These are phyloP conservation scores for Sarcodon sp. DNA, from an alignment of 768 basidiomycete genomes.

Conservation along the genomic window DNA sequence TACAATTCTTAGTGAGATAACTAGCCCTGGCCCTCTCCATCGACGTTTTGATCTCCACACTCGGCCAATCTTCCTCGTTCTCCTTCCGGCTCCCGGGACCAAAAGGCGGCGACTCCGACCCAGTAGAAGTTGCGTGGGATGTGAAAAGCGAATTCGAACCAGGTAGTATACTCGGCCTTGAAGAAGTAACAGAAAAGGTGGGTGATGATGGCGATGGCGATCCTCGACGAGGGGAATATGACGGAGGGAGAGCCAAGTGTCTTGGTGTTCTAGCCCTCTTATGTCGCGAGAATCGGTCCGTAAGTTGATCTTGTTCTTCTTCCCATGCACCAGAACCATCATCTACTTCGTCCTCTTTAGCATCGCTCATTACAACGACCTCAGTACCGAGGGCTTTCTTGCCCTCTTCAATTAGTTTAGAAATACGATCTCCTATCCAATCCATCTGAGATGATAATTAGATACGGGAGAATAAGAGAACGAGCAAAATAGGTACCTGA, in stretches of 20 bases:
- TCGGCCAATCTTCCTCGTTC: slow-evolving; percentile 40
- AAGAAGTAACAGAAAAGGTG: slow-evolving; percentile 19
- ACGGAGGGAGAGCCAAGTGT: slow-evolving; percentile 9
- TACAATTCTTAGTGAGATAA: slow-evolving; percentile 6
- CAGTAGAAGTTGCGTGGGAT: neutral
- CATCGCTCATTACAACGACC: slow-evolving; percentile 67
- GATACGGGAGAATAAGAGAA: neutral
- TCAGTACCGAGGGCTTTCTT: slow-evolving; percentile 67
- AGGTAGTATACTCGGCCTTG: slow-evolving; percentile 5
- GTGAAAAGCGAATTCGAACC: slow-evolving; percentile 10
- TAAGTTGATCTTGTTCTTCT: slow-evolving; percentile 21
- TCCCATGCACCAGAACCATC: slow-evolving; percentile 71
- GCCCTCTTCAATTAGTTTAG: slow-evolving; percentile 64
- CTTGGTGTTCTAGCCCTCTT: slow-evolving; percentile 7
- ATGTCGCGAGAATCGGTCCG: neutral
- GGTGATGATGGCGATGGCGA: slow-evolving; percentile 19
- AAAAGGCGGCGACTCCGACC: slow-evolving; percentile 4
- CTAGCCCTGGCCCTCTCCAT: slow-evolving; percentile 56
- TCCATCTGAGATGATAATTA: slow-evolving; percentile 42
- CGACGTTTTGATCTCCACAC: slow-evolving; percentile 52
- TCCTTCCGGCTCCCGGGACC: slow-evolving; percentile 22
- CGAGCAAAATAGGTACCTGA: slow-evolving; percentile 20
- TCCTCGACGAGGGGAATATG: slow-evolving; percentile 17
- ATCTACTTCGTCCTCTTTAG: slow-evolving; percentile 63
- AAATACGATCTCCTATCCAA: slow-evolving; percentile 65